Conservation (phyloP, 441 rosid genomes). For the Aleurites moluccanus region DNA sequence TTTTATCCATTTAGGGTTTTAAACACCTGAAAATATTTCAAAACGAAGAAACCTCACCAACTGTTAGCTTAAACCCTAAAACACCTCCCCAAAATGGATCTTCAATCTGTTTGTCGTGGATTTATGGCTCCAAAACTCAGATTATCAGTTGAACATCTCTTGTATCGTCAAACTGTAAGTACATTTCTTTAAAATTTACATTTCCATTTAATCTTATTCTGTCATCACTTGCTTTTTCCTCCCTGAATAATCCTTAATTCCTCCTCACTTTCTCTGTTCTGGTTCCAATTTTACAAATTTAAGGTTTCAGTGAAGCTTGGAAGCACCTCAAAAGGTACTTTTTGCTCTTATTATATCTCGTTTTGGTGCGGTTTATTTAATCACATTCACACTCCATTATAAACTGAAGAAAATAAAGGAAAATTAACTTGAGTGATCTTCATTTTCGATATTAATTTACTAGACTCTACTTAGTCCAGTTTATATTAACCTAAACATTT, state of each 20-base stretch:
- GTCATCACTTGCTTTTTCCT: background rate
- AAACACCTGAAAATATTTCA: background rate
- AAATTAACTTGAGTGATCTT: background rate
- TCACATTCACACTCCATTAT: background rate
- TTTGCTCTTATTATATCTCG: background rate
- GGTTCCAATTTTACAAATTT: constrained; percentile 9
- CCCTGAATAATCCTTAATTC: background rate
- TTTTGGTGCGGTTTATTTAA: background rate
- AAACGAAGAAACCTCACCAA: background rate
- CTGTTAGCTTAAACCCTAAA: constrained; percentile 11
- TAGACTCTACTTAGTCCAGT: background rate
- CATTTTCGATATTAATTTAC: background rate
- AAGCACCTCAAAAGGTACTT: constrained; percentile 28
- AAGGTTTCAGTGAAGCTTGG: constrained; percentile 34
- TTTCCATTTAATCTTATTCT: constrained; percentile 6
- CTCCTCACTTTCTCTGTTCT: constrained; percentile 10
- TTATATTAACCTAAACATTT: background rate
- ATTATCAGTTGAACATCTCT: constrained; percentile 19
- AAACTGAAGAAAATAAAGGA: background rate
- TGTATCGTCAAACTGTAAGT: constrained; percentile 36
- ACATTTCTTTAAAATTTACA: background rate
- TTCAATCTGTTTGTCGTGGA: constrained; percentile 50
- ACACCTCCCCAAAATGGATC: constrained; percentile 30
- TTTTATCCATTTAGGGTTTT: constrained; percentile 23
- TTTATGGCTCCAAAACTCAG: constrained; percentile 36